Percentiles rank a stretch among this genome's conserved stretches.
These are phyloP conservation scores for Suillus subalutaceus DNA, from an alignment of 768 basidiomycete species.

Conservation along the genomic window DNA sequence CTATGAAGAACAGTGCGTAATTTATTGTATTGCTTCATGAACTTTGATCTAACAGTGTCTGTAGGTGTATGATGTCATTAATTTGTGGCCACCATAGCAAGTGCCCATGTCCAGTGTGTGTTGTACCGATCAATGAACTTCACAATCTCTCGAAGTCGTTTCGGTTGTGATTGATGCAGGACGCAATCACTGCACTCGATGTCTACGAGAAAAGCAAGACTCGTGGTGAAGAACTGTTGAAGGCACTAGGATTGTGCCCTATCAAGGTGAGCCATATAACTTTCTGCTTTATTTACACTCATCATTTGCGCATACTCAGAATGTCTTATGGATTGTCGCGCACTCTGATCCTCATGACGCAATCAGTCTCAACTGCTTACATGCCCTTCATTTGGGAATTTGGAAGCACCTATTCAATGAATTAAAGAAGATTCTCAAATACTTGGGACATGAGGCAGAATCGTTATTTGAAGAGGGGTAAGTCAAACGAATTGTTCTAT, in stretches of 20 bases:
- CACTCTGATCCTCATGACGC: slow-evolving; percentile 10
- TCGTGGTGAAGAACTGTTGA: slow-evolving; percentile 9
- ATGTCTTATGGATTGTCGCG: neutral
- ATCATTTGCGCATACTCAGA: slow-evolving; percentile 23
- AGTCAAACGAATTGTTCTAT: neutral
- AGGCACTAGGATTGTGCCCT: slow-evolving; percentile 7
- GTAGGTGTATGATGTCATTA: slow-evolving; percentile 36
- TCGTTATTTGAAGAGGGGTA: neutral
- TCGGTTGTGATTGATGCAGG: neutral
- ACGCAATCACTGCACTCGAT: neutral
- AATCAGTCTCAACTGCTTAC: slow-evolving; percentile 1
- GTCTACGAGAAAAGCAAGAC: slow-evolving; percentile 3
- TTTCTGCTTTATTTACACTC: neutral
- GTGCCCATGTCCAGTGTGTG: slow-evolving; percentile 40
- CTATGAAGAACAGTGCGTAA: slow-evolving; percentile 30
- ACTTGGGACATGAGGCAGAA: neutral
- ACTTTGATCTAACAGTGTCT: neutral
- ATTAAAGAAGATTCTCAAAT: neutral
- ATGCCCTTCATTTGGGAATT: slow-evolving; percentile 11
- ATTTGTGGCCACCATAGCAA: slow-evolving; percentile 30
- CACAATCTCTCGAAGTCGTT: slow-evolving; percentile 16
- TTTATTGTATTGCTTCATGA: neutral
- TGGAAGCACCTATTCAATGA: slow-evolving; percentile 6
- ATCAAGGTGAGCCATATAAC: slow-evolving; percentile 3
- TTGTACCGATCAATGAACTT: slow-evolving; percentile 31